Percentiles rank a stretch among this genome's conserved stretches.
These are phyloP conservation scores for Adansonia gregorii DNA, from an alignment of 441 rosid species.

Conservation along the genomic window DNA sequence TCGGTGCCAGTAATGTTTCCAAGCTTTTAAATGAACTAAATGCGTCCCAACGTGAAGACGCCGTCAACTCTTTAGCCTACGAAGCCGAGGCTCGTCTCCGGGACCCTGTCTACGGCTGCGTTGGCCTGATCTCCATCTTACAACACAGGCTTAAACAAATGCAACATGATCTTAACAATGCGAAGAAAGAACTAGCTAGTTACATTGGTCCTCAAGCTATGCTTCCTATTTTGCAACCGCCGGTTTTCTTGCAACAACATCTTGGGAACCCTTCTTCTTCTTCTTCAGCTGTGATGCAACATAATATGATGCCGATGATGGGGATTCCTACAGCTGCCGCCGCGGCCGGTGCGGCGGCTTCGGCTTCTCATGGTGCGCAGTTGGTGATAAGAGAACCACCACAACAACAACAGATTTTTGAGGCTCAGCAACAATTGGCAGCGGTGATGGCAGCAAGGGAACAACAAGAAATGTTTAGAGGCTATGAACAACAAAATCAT, in stretches of 20 bases:
- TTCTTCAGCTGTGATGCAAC: slow-evolving; percentile 40
- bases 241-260: slow-evolving; percentile 38
- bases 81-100: slow-evolving; percentile 86
- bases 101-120: slow-evolving; percentile 91
- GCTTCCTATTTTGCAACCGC: slow-evolving; percentile 57
- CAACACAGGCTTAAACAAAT: slow-evolving; percentile 68
- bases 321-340: slow-evolving; percentile 44
- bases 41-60: slow-evolving; percentile 73
- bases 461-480: slow-evolving; percentile 61
- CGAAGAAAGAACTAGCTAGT: slow-evolving; percentile 66
- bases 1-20: slow-evolving; percentile 87
- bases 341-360: background rate
- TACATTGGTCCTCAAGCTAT: slow-evolving; percentile 74
- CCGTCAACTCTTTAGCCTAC: slow-evolving; percentile 81
- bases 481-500: slow-evolving; percentile 47
- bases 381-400: slow-evolving; percentile 48
- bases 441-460: slow-evolving; percentile 54
- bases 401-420: slow-evolving; percentile 54
- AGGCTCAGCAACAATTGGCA: slow-evolving; percentile 61
- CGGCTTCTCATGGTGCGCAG: slow-evolving; percentile 36
- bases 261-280: slow-evolving; percentile 40
- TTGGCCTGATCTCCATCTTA: slow-evolving; percentile 73
- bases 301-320: slow-evolving; percentile 52
- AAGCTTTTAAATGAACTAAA: slow-evolving; percentile 76
- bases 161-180: slow-evolving; percentile 53